Evolutionary conservation across 345 rosid species (phyloP), one percentile per base, ranked within the genome.

Genomic region (Arabidopsis arenosa): DNA sequence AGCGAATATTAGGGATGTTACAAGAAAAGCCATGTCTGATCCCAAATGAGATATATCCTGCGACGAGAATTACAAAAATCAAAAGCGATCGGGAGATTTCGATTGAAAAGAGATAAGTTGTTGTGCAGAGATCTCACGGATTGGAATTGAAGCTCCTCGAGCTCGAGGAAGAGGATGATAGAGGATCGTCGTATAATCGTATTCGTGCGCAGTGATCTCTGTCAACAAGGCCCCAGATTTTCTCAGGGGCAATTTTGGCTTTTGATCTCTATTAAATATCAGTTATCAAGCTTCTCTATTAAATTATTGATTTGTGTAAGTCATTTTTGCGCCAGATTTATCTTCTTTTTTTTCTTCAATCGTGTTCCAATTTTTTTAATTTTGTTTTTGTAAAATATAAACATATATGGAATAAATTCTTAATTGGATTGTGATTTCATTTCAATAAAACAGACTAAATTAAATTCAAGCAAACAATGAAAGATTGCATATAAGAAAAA

Each of bases 1-100:
- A 9, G 73, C 80, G 85, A 93, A 96, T 54, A 93, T 89, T 66
- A 91, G 76, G 68, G 93, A 87, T 52, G 97, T 96, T 3, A 88
- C 90, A 36, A 93, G 60, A 76, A 96, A 96, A 59, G 97, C 99
- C 99, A 93, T 93, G 26, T 21, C 62, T 72, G 83, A 33, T 23
- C 69, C 32, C 55, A 10, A 26, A 10, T 12, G 33, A 61, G 58
- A 59, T 9, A 59, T 33, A 60, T 49, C 68, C 69, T 73, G 57
- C 64, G n/a, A 56, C 49, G 30, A 36, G 39, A 8, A 36, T 36
- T 36, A 36, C 39, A 36, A 36, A 36, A 36, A 36, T 36, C 39
- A 36, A 36, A 36, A 8, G 58, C 54, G 63, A 68, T 71, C 65
- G 11, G 15, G 37, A 45, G 2, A 18, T 44, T 40, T 4, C 15